Evolutionary conservation across 2,329 filamentous ascomycete species (phyloP).

Genomic region (Colletotrichum spaethianum): DNA sequence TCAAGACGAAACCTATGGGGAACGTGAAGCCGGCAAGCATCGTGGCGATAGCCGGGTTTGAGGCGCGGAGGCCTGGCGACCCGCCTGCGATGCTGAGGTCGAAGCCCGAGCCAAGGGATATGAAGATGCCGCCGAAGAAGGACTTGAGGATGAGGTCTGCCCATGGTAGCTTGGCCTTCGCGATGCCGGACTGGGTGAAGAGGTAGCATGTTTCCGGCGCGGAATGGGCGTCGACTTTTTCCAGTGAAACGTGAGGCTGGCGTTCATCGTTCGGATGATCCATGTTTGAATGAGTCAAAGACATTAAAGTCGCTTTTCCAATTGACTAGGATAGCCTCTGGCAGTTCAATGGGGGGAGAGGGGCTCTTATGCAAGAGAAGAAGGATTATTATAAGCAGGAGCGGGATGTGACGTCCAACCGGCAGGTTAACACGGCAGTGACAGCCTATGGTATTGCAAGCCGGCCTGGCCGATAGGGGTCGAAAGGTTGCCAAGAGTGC

Average conservation of each 20-base stretch:
- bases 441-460: neutral
- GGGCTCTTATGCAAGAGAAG: neutral
- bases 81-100: constrained; percentile 17
- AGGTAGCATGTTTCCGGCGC: constrained; percentile 14
- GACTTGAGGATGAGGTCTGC: constrained; percentile 18
- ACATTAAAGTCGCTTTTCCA: neutral
- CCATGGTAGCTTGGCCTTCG: constrained; percentile 10
- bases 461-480: neutral
- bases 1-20: constrained; percentile 19
- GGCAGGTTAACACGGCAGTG: neutral
- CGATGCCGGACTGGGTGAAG: constrained; percentile 7
- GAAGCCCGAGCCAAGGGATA: constrained; percentile 21
- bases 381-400: neutral
- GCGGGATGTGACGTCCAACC: neutral
- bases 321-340: neutral
- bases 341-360: neutral
- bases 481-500: neutral
- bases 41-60: constrained; percentile 11
- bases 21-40: constrained; percentile 12
- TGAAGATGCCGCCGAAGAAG: constrained; percentile 28
- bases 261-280: neutral
- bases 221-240: neutral
- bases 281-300: neutral
- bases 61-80: constrained; percentile 4
- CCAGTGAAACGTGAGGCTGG: neutral